A percentile compares a stretch with the other conserved stretches of the same genome.
These are phyloP conservation scores for Marasmius sp. DNA, from an alignment of 1,284 basidiomycete species.

Conservation along the genomic window DNA sequence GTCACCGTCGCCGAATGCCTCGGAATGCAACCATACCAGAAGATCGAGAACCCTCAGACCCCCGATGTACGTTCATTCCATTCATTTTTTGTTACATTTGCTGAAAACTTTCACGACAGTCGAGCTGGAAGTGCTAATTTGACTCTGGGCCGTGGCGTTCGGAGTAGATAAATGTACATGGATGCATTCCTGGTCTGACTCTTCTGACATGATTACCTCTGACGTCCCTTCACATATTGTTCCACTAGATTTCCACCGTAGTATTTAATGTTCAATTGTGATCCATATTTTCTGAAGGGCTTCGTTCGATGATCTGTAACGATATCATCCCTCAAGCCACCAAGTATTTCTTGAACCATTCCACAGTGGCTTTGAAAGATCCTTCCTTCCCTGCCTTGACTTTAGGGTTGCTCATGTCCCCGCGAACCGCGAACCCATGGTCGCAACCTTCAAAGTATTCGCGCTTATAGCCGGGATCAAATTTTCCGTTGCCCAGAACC, in stretches of 20 bases:
- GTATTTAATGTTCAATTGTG: too few relatives aligned
- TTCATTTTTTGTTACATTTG: neutral
- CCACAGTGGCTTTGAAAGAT: constrained; percentile 53
- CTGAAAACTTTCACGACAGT: neutral
- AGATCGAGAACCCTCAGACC: neutral
- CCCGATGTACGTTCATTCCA: neutral
- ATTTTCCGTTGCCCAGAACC: constrained; percentile 48
- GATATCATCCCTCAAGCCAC: neutral
- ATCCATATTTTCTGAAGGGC: too few relatives aligned
- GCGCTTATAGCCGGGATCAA: constrained; percentile 56
- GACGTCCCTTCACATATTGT: too few relatives aligned
- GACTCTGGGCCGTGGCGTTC: too few relatives aligned
- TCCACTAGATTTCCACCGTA: too few relatives aligned
- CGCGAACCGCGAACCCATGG: constrained; percentile 65
- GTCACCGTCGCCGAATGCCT: constrained; percentile 1
- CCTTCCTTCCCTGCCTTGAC: constrained; percentile 66
- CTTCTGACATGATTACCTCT: too few relatives aligned
- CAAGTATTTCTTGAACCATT: constrained; percentile 46
- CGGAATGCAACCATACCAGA: neutral
- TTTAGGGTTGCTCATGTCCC: constrained; percentile 43
- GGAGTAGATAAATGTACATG: too few relatives aligned
- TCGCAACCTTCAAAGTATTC: constrained; percentile 53
- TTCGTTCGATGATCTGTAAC: neutral
- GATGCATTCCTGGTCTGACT: too few relatives aligned
- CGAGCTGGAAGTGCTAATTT: neutral